Conservation (phyloP, 2,329 filamentous ascomycete genomes). For the Hysterium pulicare region DNA sequence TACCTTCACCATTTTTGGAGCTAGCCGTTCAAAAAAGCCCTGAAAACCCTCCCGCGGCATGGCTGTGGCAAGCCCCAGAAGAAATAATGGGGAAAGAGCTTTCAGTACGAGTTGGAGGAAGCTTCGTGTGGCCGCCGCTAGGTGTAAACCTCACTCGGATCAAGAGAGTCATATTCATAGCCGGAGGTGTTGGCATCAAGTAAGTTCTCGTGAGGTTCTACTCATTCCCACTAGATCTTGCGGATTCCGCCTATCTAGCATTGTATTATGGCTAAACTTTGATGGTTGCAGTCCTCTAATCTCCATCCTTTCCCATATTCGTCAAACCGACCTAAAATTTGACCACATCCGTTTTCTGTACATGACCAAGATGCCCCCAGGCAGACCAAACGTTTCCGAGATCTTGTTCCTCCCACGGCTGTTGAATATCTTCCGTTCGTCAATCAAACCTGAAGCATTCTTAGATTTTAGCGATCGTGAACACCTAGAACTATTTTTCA, state of each 20-base stretch:
- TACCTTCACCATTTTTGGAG: constrained; percentile 58
- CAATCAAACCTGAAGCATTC: constrained; percentile 19
- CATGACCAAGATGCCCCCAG: constrained; percentile 46
- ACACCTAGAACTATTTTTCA: constrained; percentile 36
- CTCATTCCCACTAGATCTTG: not conserved
- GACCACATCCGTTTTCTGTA: constrained; percentile 62
- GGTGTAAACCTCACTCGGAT: constrained; percentile 44
- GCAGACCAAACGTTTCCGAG: constrained; percentile 24
- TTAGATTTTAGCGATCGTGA: constrained; percentile 13
- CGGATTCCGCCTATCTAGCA: constrained; percentile 6
- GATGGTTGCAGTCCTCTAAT: constrained; percentile 59
- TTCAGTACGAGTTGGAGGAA: constrained; percentile 71
- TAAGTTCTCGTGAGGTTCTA: no score
- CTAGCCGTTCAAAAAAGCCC: constrained; percentile 73
- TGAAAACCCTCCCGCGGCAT: constrained; percentile 68
- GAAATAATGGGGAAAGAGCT: constrained; percentile 60
- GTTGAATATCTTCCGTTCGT: constrained; percentile 27
- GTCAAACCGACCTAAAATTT: constrained; percentile 39
- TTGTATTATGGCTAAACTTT: not conserved
- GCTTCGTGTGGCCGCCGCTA: constrained; percentile 73
- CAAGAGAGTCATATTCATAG: constrained; percentile 67
- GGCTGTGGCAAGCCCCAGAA: constrained; percentile 61
- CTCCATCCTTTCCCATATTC: constrained; percentile 66
- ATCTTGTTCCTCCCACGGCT: constrained; percentile 37
- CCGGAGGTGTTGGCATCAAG: constrained; percentile 82